Conservation (phyloP, 495 filamentous ascomycete species). For the Aspergillus panamensis region DNA sequence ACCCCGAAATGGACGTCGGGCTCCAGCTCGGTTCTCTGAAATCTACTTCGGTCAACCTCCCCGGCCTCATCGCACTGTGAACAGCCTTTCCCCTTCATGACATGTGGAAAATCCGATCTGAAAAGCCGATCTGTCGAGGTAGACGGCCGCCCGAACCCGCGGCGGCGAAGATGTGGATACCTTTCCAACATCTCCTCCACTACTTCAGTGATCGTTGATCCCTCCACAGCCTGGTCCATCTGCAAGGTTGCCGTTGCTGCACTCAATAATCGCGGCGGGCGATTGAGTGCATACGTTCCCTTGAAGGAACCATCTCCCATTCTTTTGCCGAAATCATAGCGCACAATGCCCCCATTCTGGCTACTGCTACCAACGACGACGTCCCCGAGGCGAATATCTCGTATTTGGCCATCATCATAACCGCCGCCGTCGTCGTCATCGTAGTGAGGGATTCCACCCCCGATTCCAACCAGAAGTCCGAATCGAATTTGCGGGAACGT, state of each 20-base stretch:
- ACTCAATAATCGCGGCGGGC: not conserved
- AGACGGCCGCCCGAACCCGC: no score
- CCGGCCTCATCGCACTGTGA: no score
- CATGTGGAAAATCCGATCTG: no score
- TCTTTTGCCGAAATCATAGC: conserved; percentile 6
- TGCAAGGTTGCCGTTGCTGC: not conserved
- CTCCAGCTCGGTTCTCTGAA: no score
- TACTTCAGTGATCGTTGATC: no score
- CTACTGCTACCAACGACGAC: not conserved
- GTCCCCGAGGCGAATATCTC: conserved; percentile 6
- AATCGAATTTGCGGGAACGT: conserved; percentile 3
- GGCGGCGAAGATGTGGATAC: no score
- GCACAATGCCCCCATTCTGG: not conserved
- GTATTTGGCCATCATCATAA: not conserved
- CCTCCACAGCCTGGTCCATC: no score
- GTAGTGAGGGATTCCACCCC: not conserved
- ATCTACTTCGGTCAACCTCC: no score
- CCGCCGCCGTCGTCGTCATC: not conserved
- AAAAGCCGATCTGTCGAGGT: no score
- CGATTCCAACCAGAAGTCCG: conserved; percentile 8
- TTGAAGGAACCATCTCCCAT: not conserved
- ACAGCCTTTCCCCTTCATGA: no score
- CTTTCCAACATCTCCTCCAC: no score
- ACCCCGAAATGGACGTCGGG: conserved; percentile 22
- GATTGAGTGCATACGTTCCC: not conserved